These are phyloP conservation scores for Cytospora chrysosperma DNA, from an alignment of 2,329 filamentous ascomycete species.

Conservation along the genomic window DNA sequence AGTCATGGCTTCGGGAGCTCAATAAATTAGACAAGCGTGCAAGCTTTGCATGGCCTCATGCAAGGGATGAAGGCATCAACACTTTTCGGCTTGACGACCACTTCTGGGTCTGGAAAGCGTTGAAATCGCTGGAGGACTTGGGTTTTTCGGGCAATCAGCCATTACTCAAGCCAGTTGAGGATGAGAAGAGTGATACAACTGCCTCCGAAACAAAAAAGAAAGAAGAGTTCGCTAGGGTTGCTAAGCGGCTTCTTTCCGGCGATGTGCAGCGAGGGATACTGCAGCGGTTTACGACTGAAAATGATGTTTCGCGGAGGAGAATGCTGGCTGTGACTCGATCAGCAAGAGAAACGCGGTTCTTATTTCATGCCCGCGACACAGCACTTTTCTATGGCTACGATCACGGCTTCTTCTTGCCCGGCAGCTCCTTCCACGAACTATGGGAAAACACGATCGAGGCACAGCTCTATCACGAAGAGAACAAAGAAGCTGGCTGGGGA, in stretches of 20 bases:
- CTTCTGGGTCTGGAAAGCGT: conserved; percentile 24
- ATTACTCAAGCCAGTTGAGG: too few relatives aligned
- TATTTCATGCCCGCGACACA: conserved; percentile 26
- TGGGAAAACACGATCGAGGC: conserved; percentile 23
- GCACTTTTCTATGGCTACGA: conserved; percentile 20
- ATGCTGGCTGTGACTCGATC: conserved; percentile 27
- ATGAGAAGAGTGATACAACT: background rate
- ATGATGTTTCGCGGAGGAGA: conserved; percentile 16
- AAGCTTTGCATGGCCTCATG: conserved; percentile 19
- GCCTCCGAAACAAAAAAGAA: too few relatives aligned
- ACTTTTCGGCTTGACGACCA: conserved; percentile 25
- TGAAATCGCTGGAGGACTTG: conserved; percentile 18
- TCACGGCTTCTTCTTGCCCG: background rate
- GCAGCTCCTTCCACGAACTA: conserved; percentile 3
- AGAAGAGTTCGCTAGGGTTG: background rate
- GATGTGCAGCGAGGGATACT: conserved; percentile 20
- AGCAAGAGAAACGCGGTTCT: conserved; percentile 21
- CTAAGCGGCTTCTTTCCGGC: background rate
- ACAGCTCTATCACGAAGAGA: conserved; percentile 19
- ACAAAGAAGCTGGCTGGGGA: conserved; percentile 16
- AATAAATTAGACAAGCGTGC: background rate
- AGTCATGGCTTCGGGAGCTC: background rate
- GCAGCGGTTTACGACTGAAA: conserved; percentile 21
- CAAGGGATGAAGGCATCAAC: background rate
- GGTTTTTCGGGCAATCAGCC: background rate